Percentiles rank a stretch among this genome's conserved stretches.
phyloP scores from a whole-genome alignment of 2,329 filamentous ascomycete genomes.

The Xylaria sp. region DNA sequence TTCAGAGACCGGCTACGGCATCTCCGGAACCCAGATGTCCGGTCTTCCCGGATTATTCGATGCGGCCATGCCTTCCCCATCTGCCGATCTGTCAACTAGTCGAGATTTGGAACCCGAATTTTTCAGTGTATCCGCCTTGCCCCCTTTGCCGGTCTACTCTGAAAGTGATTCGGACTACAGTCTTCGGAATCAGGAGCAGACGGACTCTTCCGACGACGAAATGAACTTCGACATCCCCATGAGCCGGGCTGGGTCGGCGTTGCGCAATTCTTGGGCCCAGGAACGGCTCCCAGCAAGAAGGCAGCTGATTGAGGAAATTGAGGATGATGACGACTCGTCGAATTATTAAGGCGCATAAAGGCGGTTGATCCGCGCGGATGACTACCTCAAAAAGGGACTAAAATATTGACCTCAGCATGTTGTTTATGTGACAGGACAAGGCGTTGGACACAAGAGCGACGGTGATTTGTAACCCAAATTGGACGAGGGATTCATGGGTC shows the following conservation, averaged over 20 bases:
- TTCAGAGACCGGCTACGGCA: constrained; percentile 41
- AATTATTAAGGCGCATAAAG: constrained; percentile 11
- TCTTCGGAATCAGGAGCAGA: constrained; percentile 22
- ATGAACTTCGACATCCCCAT: constrained; percentile 45
- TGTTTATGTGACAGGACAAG: constrained; percentile 8
- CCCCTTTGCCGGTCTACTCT: constrained; percentile 37
- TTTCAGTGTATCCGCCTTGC: constrained; percentile 23
- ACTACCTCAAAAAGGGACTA: not conserved
- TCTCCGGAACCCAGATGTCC: constrained; percentile 41
- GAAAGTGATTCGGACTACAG: constrained; percentile 40
- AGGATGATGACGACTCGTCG: constrained; percentile 13
- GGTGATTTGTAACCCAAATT: constrained; percentile 18
- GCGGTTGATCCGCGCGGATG: not conserved
- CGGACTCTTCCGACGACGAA: constrained; percentile 43
- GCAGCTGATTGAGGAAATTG: constrained; percentile 13
- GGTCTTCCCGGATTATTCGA: constrained; percentile 45
- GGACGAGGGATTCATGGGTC: not conserved
- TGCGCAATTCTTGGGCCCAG: constrained; percentile 18
- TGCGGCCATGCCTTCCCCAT: constrained; percentile 5
- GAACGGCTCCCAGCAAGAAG: constrained; percentile 21
- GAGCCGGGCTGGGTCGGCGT: constrained; percentile 33
- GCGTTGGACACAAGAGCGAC: constrained; percentile 27
- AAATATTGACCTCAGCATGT: constrained; percentile 8
- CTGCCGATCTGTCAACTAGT: not conserved
- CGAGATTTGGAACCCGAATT: constrained; percentile 13